A percentile compares a stretch with the other conserved stretches of the same genome.
Evolutionary conservation across 768 basidiomycete genomes (phyloP).

Genomic region (Tulasnella sp.): DNA sequence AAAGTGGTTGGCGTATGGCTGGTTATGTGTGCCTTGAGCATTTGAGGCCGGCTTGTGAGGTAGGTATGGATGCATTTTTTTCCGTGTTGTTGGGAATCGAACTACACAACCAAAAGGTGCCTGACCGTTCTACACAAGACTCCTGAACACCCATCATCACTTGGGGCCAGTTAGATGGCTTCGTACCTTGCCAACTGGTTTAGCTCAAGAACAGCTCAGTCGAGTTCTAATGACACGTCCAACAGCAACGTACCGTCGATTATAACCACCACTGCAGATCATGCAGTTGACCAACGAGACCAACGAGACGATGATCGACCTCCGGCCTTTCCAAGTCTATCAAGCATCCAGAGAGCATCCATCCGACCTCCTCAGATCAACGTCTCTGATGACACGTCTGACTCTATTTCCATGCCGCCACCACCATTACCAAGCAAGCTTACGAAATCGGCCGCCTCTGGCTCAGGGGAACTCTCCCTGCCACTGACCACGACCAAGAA

Average conservation of each 20-base stretch:
- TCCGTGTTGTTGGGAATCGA: neutral
- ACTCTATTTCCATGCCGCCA: conserved; percentile 39
- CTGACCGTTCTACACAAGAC: too few species aligned
- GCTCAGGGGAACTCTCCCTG: conserved; percentile 22
- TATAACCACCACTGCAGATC: conserved; percentile 13
- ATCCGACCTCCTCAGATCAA: conserved; percentile 23
- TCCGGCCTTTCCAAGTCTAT: conserved; percentile 60
- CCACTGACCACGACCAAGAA: conserved; percentile 57
- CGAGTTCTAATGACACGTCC: neutral
- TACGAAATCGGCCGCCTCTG: conserved; percentile 19
- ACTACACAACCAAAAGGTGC: neutral
- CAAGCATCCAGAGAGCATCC: conserved; percentile 52
- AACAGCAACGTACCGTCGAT: conserved; percentile 18
- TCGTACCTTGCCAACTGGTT: conserved; percentile 10
- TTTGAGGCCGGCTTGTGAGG: neutral
- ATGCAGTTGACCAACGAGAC: neutral
- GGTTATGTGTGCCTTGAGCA: neutral
- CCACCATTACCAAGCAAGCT: conserved; percentile 31
- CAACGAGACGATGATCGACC: conserved; percentile 41
- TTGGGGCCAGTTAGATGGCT: neutral
- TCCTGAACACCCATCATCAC: neutral
- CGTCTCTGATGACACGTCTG: conserved; percentile 29
- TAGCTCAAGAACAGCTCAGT: neutral
- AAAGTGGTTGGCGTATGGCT: neutral
- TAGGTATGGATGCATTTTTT: too few species aligned